phyloP scores from a whole-genome alignment of 768 basidiomycete species.

The Russula compacta region DNA sequence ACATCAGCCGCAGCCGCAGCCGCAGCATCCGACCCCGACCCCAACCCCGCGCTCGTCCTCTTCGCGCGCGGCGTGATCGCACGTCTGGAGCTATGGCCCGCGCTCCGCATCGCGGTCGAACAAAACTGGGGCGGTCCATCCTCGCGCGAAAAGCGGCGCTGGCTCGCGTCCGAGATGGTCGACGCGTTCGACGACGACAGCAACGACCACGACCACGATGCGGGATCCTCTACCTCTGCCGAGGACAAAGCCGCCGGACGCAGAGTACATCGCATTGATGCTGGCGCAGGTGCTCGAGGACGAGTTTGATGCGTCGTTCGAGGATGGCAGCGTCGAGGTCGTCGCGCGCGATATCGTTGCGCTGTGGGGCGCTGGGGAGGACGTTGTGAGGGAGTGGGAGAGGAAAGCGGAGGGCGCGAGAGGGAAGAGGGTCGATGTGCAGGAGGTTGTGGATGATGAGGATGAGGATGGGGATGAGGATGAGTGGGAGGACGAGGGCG shows the following conservation, averaged over 20 bases:
- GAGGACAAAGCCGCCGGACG: slow-evolving; percentile 42
- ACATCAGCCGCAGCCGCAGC: slow-evolving; percentile 5
- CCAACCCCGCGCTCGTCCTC: slow-evolving; percentile 45
- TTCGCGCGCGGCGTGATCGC: slow-evolving; percentile 86
- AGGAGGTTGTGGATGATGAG: slow-evolving; percentile 34
- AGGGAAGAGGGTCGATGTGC: slow-evolving; percentile 46
- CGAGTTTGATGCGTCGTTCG: slow-evolving; percentile 77
- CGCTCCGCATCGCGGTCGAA: slow-evolving; percentile 76
- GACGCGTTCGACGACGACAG: slow-evolving; percentile 52
- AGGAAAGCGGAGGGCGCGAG: slow-evolving; percentile 45
- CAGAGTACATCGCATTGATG: slow-evolving; percentile 70
- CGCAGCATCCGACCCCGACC: slow-evolving; percentile 20
- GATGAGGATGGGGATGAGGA: slow-evolving; percentile 43
- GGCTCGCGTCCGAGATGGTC: slow-evolving; percentile 75
- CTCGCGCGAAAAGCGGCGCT: slow-evolving; percentile 61
- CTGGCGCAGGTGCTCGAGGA: slow-evolving; percentile 79
- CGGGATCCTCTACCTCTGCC: too few species aligned
- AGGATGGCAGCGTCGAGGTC: slow-evolving; percentile 72
- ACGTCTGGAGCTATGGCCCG: slow-evolving; percentile 76
- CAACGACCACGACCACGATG: not conserved
- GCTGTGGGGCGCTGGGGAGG: slow-evolving; percentile 53
- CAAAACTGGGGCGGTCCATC: slow-evolving; percentile 82
- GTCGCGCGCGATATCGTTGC: slow-evolving; percentile 66
- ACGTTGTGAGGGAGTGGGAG: slow-evolving; percentile 54
- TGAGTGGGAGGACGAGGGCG: slow-evolving; percentile 28